phyloP scores from a whole-genome alignment of 805 yeast genomes.

The Lachancea kluyveri region DNA sequence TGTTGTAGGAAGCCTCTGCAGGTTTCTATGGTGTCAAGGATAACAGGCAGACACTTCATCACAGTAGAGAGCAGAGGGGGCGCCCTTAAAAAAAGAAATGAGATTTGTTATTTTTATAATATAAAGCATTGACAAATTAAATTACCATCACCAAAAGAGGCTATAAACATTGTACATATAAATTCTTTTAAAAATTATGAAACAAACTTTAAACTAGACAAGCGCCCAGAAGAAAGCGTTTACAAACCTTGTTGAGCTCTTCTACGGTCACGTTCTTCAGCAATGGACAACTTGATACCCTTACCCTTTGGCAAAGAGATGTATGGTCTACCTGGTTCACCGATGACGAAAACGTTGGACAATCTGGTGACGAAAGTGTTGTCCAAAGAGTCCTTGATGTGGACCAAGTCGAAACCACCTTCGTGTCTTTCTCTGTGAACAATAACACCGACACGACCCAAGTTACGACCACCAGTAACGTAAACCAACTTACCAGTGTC shows the following conservation, averaged over 20 bases:
- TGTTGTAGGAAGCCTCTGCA: no score
- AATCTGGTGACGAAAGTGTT: conserved; percentile 95
- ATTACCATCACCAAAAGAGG: conserved; percentile 1
- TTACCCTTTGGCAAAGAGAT: conserved; percentile 97
- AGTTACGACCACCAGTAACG: conserved; percentile 97
- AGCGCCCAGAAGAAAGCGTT: conserved; percentile 12
- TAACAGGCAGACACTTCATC: no score
- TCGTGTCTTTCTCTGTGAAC: conserved; percentile 96
- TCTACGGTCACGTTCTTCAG: conserved; percentile 98
- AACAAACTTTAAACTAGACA: conserved; percentile 8
- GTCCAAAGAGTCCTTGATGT: conserved; percentile 91
- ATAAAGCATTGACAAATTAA: conserved; percentile 14
- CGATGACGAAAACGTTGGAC: conserved; percentile 87
- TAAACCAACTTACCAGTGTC: conserved; percentile 89
- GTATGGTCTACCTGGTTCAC: conserved; percentile 93
- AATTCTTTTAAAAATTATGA: conserved; percentile 2
- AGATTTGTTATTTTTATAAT: no score
- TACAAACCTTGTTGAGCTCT: conserved; percentile 71
- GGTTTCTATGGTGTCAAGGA: no score
- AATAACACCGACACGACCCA: conserved; percentile 96
- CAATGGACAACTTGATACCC: conserved; percentile 93
- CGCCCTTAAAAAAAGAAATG: no score
- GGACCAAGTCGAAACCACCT: conserved; percentile 97
- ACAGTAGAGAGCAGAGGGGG: no score
- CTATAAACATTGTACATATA: conserved; percentile 2